These are phyloP conservation scores for Zygnema cylindricum DNA, from an alignment of 139 green algal genomes.

Conservation along the genomic window DNA sequence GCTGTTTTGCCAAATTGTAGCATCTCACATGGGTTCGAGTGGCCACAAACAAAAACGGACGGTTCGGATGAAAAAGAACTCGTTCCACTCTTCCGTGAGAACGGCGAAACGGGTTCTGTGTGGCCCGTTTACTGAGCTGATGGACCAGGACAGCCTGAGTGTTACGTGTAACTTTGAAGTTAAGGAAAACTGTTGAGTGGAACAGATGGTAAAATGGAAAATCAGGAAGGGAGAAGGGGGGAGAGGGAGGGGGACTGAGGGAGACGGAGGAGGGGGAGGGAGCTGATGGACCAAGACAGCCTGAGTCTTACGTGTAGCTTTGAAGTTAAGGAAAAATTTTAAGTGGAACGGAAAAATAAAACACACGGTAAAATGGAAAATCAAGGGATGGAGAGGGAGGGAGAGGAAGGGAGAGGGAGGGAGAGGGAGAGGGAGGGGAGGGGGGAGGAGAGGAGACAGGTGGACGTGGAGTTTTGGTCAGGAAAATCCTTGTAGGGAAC, in stretches of 20 bases:
- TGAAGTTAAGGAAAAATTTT: background rate
- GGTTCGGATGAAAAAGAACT: constrained; percentile 89
- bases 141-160: constrained; percentile 85
- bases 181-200: background rate
- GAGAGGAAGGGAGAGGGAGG: too few species aligned
- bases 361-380: too few species aligned
- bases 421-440: constrained; percentile 76
- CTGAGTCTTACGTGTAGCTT: constrained; percentile 31
- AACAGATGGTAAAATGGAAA: constrained; percentile 1
- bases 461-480: constrained; percentile 8
- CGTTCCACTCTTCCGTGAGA: constrained; percentile 81
- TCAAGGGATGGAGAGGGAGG: constrained; percentile 89
- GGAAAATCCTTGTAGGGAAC: background rate
- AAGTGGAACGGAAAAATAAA: background rate
- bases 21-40: constrained; percentile 79
- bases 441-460: constrained; percentile 94
- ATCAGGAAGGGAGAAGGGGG: too few species aligned
- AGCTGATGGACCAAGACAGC: constrained; percentile 95
- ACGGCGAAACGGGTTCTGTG: constrained; percentile 94
- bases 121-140: constrained; percentile 82
- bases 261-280: constrained; percentile 78
- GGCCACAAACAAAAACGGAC: constrained; percentile 93
- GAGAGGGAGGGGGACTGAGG: constrained; percentile 91
- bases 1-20: constrained; percentile 91
- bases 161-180: constrained; percentile 16